Base-by-base conservation (phyloP, 495 filamentous ascomycete species). In the Penicillium paradoxum region DNA sequence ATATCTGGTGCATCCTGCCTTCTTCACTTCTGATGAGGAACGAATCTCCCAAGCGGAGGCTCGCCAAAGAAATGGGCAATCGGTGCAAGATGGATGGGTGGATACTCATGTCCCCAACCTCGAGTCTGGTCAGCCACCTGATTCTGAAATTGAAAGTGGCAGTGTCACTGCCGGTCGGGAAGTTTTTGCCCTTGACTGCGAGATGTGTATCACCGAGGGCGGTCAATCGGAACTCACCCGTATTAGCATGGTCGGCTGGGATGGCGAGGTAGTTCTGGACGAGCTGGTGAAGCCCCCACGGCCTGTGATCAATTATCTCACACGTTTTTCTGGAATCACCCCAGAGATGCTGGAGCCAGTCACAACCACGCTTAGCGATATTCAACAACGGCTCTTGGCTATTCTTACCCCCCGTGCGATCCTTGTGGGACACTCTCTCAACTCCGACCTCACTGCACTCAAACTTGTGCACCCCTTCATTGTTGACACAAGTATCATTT, bases 401-500 rank as follows among this genome's bases (percentile, higher is more conserved):
- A 72, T 96, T 17, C 66, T 97, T 27, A 84, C 83, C 2, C 83
- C 90, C 0, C 79, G 79, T 14, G 82, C 90, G 2, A 86, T 98
- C 49, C 79, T 98, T 4, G 68, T 97, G 44, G 93, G 93, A 22
- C 93, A 98, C 64, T 96, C 90, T 21, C 81, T 98, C 24, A 86
- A 97, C 56, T 88, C 91, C 3, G 93, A 98, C 59, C 78, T 97
- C 4, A 84, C 74, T 18, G 91, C 91, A 1, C 73, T 97, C 18
- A 87, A 83, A 63, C 71, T 96, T 25, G 87, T 89, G 1, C 93
- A 98, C 61, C 93, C 93, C 0, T 91, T 89, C 69, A 87, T 97
- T 58, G 79, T 97, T 59, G 93, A 98, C 69, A 96, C 92, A 1
- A 78, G 86, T 7, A 72, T 95, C 47, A 76, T 96, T 46, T 98